phyloP scores from a whole-genome alignment of 306 rosid genomes.

The Rosa lucieae region DNA sequence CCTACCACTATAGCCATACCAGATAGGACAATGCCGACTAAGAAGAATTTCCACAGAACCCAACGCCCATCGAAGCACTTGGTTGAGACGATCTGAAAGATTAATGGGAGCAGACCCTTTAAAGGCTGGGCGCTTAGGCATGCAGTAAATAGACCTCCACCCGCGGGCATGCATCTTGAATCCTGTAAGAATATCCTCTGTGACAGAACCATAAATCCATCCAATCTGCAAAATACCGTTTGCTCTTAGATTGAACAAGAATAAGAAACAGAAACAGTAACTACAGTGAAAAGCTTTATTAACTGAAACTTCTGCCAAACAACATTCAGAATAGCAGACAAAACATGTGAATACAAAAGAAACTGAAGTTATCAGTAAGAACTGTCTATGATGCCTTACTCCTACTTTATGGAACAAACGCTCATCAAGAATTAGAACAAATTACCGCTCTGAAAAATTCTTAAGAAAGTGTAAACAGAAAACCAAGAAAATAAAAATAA shows the following conservation, averaged over 20 bases:
- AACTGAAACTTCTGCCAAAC: neutral
- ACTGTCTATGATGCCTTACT: neutral
- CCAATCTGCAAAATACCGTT: slow-evolving; percentile 63
- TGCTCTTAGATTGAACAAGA: neutral
- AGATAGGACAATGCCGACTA: slow-evolving; percentile 93
- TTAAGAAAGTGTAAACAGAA: neutral
- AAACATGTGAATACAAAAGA: neutral
- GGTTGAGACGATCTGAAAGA: slow-evolving; percentile 97
- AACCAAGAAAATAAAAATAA: too few relatives aligned
- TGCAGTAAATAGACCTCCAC: slow-evolving; percentile 96
- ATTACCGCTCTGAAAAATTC: neutral
- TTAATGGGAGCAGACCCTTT: slow-evolving; percentile 99
- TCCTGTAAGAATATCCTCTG: slow-evolving; percentile 99
- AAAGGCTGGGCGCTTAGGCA: slow-evolving; percentile 86
- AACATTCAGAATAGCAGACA: neutral
- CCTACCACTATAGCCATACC: slow-evolving; percentile 96
- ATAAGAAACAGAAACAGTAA: neutral
- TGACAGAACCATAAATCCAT: slow-evolving; percentile 98
- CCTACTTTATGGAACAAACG: neutral
- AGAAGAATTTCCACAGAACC: slow-evolving; percentile 96
- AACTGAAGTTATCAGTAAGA: neutral
- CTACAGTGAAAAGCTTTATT: neutral
- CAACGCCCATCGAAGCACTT: slow-evolving; percentile 96
- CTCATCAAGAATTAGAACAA: neutral
- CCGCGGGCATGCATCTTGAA: slow-evolving; percentile 99